phyloP scores from a whole-genome alignment of 306 rosid genomes.

The Vachellia collinsii region DNA sequence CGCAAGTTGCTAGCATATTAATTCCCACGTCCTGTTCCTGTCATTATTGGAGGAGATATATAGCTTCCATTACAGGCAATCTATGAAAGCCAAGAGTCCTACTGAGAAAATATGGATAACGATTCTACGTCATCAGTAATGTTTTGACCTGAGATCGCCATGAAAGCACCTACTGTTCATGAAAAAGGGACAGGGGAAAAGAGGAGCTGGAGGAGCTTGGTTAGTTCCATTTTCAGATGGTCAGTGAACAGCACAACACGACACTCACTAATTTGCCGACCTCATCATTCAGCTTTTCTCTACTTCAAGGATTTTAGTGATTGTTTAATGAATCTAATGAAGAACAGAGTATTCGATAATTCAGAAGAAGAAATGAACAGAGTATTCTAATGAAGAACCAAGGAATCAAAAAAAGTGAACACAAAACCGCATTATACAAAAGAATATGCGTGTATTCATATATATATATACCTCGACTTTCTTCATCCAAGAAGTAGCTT shows the following conservation, averaged over 20 bases:
- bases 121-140: neutral
- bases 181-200: neutral
- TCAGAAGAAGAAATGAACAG: neutral
- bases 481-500: slow-evolving; percentile 84
- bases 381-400: neutral
- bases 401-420: neutral
- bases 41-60: neutral
- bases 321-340: neutral
- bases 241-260: neutral
- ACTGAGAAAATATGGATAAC: neutral
- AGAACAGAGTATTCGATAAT: neutral
- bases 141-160: slow-evolving; percentile 13
- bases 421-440: neutral
- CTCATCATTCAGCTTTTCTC: neutral
- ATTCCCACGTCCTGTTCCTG: neutral
- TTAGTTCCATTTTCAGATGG: neutral
- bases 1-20: slow-evolving; percentile 11
- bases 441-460: neutral
- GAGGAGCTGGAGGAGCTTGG: neutral
- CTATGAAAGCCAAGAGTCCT: neutral
- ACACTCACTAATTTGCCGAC: neutral
- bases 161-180: slow-evolving; percentile 2
- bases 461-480: slow-evolving; percentile 69
- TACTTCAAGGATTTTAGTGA: neutral
- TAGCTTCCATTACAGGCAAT: slow-evolving; percentile 28